Evolutionary conservation across 768 basidiomycete genomes (phyloP), one percentile per base, ranked within the genome.

Genomic region (Podaxis mareebaensis): DNA sequence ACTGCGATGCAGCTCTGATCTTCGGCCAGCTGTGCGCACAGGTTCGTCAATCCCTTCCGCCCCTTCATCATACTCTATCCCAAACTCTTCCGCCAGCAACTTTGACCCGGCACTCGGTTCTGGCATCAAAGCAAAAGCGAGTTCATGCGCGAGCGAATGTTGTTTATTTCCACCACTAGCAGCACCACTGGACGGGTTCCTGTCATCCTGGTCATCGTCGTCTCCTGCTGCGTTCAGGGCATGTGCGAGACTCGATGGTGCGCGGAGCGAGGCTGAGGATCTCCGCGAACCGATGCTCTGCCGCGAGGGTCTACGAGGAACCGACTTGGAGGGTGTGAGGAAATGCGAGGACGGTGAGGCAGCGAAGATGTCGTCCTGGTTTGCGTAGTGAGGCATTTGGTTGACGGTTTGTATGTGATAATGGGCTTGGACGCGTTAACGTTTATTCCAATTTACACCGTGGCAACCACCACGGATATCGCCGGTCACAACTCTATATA

Each of bases 21-120:
- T 48, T n/a, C 60, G 60, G 51, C 30, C 7, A 4, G 24, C 24
- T 22, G 49, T 62, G 67, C 40, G 46, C 60, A 40, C 64, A 26
- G 61, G 63, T 61, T 84, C 85, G 70, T 91, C 92, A 61, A 90
- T 91, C 42, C 90, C 91, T 75, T 93, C 91, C 30, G 90, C 90
- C 51, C 90, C 92, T 71, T 93, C 91, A 65, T 94, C 93, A 67
- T 91, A 93, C 70, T 94, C 93, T 65, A 95, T 89, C 10, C 93
- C 93, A 66, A 95, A 92, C 74, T 95, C 93, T 75, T 94, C 93
- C 12, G 91, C 91, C 4, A 95, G 80, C 36, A 93, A 74, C 72
- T 86, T 89, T 24, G 91, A 93, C 59, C 90, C 86, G 28, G 85
- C 80, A 56, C 83, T 89, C 0, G 93, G 92, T 75, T 95, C 93